Base-by-base conservation (phyloP, 179 eudicot genomes). In the Silene noctiflora region DNA sequence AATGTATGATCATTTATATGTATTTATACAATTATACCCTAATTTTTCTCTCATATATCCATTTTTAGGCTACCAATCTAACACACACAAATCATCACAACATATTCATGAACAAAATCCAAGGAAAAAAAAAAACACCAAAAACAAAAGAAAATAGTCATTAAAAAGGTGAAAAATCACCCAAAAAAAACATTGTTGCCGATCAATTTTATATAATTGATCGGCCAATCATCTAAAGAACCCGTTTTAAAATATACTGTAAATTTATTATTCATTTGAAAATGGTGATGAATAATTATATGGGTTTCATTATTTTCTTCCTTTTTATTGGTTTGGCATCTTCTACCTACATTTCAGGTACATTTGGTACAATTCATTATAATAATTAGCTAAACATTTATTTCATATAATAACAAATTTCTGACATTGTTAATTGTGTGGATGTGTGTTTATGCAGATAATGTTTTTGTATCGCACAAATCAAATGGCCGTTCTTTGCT, bases 401-500 rank as follows among this genome's bases (percentile, higher is more conserved):
- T 39, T 7, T 51, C 58, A 12, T 0, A 51, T 14, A 14, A 12
- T 51, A 51, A 51, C 58, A 51, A 51, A 14, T 55, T 71, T 61
- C 58, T 79, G 4, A 22, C 44, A 25, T 31, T 58, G 60, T 78
- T 71, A 33, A 17, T 79, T 39, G 9, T 61, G 3, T 62, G 63
- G 4, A 4, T 31, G 4, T 10, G 12, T 73, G 67, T 75, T 56
- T 22, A 22, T 44, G 77, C 85, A 89, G 96, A 80, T 79, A 78
- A 81, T 39, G 78, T 79, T 11, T 78, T 88, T 63, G 84, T 77
- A 53, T 68, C 83, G 39, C 84, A 77, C 75, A 83, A 81, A 69
- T 81, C 82, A 35, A 75, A 78, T 0, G 91, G 88, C 3, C 91
- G 96, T 68, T 65, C 83, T 77, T 83, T 89, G 81, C 89, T 91